Conservation (phyloP, 768 basidiomycete species). For the Lactarius akahatsu region DNA sequence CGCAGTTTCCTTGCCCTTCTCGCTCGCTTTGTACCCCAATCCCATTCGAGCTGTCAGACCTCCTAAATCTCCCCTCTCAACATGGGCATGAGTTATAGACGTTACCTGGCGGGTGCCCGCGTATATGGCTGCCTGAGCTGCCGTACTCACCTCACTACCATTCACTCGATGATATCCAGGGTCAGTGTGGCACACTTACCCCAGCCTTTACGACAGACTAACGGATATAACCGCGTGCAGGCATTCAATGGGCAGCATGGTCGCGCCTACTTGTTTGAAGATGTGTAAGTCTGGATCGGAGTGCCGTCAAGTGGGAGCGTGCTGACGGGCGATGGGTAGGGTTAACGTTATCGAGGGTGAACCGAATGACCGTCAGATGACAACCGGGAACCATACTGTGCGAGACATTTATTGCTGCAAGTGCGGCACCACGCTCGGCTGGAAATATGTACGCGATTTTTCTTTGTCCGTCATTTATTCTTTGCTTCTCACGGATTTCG, state of each 20-base stretch:
- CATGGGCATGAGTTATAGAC: conserved; percentile 91
- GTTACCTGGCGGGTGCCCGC: conserved; percentile 79
- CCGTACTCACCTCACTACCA: conserved; percentile 88
- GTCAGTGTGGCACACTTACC: conserved; percentile 44
- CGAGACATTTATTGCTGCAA: conserved; percentile 94
- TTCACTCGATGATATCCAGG: conserved; percentile 87
- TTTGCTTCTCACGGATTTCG: conserved; percentile 22
- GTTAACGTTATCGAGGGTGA: conserved; percentile 92
- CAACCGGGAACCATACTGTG: conserved; percentile 94
- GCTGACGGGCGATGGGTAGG: conserved; percentile 42
- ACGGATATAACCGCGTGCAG: conserved; percentile 43
- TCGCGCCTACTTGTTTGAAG: conserved; percentile 90
- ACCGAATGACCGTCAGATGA: conserved; percentile 91
- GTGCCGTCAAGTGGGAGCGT: conserved; percentile 21
- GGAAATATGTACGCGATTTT: conserved; percentile 87
- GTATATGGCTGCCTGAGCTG: conserved; percentile 88
- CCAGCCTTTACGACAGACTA: conserved; percentile 21
- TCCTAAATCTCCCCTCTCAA: conserved; percentile 24
- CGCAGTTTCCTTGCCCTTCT: conserved; percentile 19
- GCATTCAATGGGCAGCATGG: conserved; percentile 98
- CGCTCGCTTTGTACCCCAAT: conserved; percentile 5
- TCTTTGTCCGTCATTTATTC: conserved; percentile 3
- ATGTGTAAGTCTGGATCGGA: conserved; percentile 63
- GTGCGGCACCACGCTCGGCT: conserved; percentile 83
- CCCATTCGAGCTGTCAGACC: conserved; percentile 13